Conservation (phyloP, 2,329 filamentous ascomycete species). For the Pestalotiopsis sp. region DNA sequence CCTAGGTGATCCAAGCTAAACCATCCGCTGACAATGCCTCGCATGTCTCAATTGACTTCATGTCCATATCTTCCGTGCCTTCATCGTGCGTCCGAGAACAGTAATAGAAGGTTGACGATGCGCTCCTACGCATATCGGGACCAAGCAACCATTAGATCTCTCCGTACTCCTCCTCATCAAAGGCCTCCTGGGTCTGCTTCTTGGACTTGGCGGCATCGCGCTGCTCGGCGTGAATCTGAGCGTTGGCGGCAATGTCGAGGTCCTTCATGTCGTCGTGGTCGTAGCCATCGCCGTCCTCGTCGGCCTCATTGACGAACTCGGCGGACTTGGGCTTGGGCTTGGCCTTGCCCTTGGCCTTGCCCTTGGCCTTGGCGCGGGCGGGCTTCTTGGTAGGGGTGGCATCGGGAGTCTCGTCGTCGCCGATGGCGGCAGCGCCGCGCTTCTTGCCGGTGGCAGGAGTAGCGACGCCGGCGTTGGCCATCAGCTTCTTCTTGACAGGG, state of each 20-base stretch:
- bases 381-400: background rate
- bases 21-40: background rate
- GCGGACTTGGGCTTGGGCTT: background rate
- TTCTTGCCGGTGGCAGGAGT: background rate
- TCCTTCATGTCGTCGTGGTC: background rate
- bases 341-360: constrained; percentile 23
- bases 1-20: background rate
- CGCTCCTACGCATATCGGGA: too few species aligned
- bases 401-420: background rate
- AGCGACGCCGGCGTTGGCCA: background rate
- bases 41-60: too few species aligned
- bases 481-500: constrained; percentile 13
- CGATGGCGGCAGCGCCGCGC: background rate
- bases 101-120: too few species aligned
- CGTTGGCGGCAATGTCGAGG: background rate
- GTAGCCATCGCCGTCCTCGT: background rate
- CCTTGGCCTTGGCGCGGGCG: constrained; percentile 25
- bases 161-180: too few species aligned
- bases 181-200: background rate
- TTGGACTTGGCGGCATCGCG: background rate
- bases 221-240: background rate
- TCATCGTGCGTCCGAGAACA: too few species aligned
- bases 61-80: too few species aligned
- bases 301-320: background rate
- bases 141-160: too few species aligned